Base-by-base conservation (phyloP, 176 grass and related monocot species). In the Carex pumila region DNA sequence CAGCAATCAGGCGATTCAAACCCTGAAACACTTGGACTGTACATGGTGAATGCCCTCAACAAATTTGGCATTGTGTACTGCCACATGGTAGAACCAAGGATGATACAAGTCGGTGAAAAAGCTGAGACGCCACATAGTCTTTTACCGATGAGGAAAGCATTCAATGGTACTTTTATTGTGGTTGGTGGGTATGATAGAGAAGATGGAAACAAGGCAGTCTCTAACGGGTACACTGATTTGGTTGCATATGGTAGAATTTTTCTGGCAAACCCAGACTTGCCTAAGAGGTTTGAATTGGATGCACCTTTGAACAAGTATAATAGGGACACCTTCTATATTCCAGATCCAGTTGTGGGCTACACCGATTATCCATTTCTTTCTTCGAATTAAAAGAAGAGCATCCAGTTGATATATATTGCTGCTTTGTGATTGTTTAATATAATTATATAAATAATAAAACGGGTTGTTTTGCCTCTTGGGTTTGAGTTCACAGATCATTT, bases 81-180 rank as follows among this genome's bases (percentile, higher is more conserved):
- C 60, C 72, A 81, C 45, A 60, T 86, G 85, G 76, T 86, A 43
- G 85, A 86, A 45, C 85, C 85, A 13, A 81, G 75, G 22, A 86
- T 86, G 85, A 65, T 70, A 65, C 62, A 37, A 36, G 75, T 81
- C 19, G 62, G 41, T 19, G 85, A 81, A 31, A 78, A 14, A 54
- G 54, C 30, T 5, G 56, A 86, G 47, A 86, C 57, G 2, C 53
- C 31, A 1, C 69, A 86, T 30, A 86, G 74, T 78, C 71, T 86
- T 10, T 53, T 63, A 25, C 53, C 69, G 7, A 86, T 86, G 31
- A 86, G 60, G 61, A 86, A 86, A 55, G 64, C 82, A 12, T 84
- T 84, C 17, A 84, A 45, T 13, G 65, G 47, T 37, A 71, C 82
- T 22, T 73, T 84, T 43, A 84, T 84, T 37, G 82, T 72, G 49